Evolutionary conservation across 2,329 filamentous ascomycete genomes (phyloP).

Genomic region (Colletotrichum godetiae): DNA sequence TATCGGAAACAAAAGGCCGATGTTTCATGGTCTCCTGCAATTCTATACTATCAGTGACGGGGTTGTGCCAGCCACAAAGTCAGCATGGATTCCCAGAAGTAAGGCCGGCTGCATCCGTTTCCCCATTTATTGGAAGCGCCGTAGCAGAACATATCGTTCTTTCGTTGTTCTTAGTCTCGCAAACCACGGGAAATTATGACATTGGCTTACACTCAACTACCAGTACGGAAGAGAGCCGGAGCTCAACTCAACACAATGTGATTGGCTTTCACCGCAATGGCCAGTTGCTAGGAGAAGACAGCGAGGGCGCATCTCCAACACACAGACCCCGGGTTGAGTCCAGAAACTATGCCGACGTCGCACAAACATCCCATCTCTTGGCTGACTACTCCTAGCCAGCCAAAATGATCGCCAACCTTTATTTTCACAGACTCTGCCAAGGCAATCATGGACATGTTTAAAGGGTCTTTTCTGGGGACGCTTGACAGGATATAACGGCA

Average conservation of each 20-base stretch:
- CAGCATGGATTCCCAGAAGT: neutral
- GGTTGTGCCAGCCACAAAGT: neutral
- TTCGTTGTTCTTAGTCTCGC: neutral
- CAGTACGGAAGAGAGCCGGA: neutral
- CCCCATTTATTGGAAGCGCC: neutral
- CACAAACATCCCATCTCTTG: conserved; percentile 31
- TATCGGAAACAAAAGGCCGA: conserved; percentile 27
- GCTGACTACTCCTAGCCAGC: neutral
- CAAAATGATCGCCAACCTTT: neutral
- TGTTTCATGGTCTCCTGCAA: conserved; percentile 29
- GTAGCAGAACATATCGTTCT: neutral
- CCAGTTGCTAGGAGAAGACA: neutral
- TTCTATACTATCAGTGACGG: neutral
- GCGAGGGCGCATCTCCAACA: conserved; percentile 4
- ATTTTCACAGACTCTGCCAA: conserved; percentile 5
- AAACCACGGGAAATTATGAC: neutral
- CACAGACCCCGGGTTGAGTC: conserved; percentile 29
- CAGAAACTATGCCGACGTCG: conserved; percentile 34
- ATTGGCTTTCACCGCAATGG: conserved; percentile 1
- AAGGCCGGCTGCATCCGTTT: neutral
- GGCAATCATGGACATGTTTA: neutral
- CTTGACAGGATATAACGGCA: neutral
- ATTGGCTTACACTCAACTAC: neutral
- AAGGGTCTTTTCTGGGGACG: neutral
- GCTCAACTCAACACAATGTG: neutral